Base-by-base conservation (phyloP, 352 stramenopile genomes). In the Blastocystis sp. region DNA sequence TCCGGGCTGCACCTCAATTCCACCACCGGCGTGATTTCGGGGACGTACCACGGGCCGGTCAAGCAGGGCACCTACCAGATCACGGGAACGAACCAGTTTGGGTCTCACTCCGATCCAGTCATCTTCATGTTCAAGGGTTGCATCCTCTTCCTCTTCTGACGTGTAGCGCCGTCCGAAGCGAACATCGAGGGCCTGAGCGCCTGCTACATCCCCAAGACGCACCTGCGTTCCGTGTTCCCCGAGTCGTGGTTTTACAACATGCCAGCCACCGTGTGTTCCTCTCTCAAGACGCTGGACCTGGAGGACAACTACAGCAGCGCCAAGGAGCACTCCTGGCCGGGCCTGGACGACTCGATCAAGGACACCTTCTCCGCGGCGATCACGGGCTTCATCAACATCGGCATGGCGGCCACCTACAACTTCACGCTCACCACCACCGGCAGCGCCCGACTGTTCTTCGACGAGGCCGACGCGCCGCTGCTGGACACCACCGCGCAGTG, bases 271-370 rank as follows among this genome's bases (percentile, higher is more conserved):
- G 4, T 14, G n/a, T 66, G 61, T 66, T 66, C 61, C 10, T 34
- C 40, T 66, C 40, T 66, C n/a, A 34, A 66, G 61, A 66, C 61
- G 10, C 14, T 66, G 10, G 61, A 66, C 40, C 40, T 66, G 61
- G 14, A n/a, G 10, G 61, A 66, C 40, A 14, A 66, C 40, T 66
- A 17, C 14, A 7, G n/a, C 40, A 17, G n/a, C 10, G 61, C 28
- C 40, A n/a, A 66, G 61, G 61, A 66, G 7, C 70, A 80, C n/a
- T 43, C 70, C 3, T 80, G 70, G 70, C 70, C 70, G 38, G 70
- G 70, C 53, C 70, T 80, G 3, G 70, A 80, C 41, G 70, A 80
- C 43, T 38, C 23, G n/a, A 40, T 71, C 23, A 43, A 71, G 19
- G 34, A 80, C 21, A 67, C 59, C 21, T 56, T 80, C 3, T 40